These are phyloP conservation scores for Combretum micranthum DNA, from an alignment of 345 rosid species.

Conservation along the genomic window DNA sequence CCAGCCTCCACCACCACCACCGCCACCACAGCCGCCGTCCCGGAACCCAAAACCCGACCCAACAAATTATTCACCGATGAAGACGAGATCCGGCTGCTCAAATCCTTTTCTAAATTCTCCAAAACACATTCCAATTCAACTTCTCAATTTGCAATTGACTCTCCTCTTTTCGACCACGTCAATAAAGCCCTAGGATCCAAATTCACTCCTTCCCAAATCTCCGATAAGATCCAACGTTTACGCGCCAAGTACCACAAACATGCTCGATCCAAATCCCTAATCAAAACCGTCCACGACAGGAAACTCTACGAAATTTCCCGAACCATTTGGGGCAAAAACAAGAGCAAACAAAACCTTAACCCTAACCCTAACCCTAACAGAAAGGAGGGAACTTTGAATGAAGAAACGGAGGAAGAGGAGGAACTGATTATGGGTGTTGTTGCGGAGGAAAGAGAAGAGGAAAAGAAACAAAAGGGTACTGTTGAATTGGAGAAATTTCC, in stretches of 20 bases:
- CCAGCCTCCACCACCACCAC: background rate
- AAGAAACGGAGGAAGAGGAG: slow-evolving; percentile 3
- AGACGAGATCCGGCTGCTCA: slow-evolving; percentile 25
- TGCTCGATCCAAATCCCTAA: slow-evolving; percentile 19
- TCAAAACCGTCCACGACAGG: slow-evolving; percentile 25
- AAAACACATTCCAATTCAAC: background rate
- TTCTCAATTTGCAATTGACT: slow-evolving; percentile 1
- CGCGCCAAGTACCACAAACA: slow-evolving; percentile 23
- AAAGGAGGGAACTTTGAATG: background rate
- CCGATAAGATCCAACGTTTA: slow-evolving; percentile 23
- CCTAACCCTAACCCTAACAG: too few species aligned
- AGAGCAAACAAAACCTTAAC: background rate
- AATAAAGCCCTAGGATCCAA: slow-evolving; percentile 11
- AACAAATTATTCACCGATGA: slow-evolving; percentile 16
- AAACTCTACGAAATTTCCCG: slow-evolving; percentile 12
- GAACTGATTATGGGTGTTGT: background rate
- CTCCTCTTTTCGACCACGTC: slow-evolving; percentile 12
- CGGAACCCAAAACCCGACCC: background rate
- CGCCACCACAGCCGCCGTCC: background rate
- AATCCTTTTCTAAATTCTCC: slow-evolving; percentile 10
- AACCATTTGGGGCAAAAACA: slow-evolving; percentile 23
- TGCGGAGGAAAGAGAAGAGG: slow-evolving; percentile 4
- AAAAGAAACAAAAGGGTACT: background rate
- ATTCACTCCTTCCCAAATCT: slow-evolving; percentile 21
- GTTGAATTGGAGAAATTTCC: slow-evolving; percentile 19